Percentiles rank a stretch among this genome's conserved stretches.
Conservation (phyloP, 768 basidiomycete genomes). For the Trametes meyenii region DNA sequence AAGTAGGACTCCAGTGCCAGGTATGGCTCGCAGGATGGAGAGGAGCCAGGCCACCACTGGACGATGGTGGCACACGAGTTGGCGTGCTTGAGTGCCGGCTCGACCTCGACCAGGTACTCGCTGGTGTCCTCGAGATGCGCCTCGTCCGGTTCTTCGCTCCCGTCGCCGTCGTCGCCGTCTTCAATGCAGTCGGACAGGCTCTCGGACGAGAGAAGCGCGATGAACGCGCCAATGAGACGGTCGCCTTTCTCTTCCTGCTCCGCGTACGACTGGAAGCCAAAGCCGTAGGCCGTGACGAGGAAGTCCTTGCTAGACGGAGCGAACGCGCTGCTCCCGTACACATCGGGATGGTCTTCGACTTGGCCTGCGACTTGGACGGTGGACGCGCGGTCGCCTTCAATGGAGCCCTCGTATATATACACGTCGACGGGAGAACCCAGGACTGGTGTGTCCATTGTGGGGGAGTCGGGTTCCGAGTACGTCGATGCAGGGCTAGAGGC, state of each 20-base stretch:
- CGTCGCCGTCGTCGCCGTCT: not conserved
- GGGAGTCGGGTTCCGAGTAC: slow-evolving; percentile 10
- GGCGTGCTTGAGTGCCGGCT: not conserved
- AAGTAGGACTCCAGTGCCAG: too few species aligned
- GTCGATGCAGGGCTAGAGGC: not conserved
- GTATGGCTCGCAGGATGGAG: not conserved
- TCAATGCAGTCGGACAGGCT: not conserved
- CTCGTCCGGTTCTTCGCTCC: not conserved
- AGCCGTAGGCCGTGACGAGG: not conserved
- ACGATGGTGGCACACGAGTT: not conserved
- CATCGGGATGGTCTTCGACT: not conserved
- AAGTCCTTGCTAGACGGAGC: not conserved
- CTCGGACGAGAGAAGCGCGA: not conserved
- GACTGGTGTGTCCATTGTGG: not conserved
- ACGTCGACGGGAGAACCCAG: not conserved
- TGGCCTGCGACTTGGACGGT: not conserved
- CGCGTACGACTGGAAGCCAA: not conserved
- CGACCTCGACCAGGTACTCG: not conserved
- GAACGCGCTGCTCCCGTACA: not conserved
- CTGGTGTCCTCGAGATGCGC: not conserved
- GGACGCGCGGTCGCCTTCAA: not conserved
- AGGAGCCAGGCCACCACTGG: not conserved
- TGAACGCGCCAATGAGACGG: not conserved
- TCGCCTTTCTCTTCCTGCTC: not conserved
- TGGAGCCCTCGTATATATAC: not conserved